Conservation (phyloP, 495 filamentous ascomycete genomes). For the Lasiosphaeria miniovina region DNA sequence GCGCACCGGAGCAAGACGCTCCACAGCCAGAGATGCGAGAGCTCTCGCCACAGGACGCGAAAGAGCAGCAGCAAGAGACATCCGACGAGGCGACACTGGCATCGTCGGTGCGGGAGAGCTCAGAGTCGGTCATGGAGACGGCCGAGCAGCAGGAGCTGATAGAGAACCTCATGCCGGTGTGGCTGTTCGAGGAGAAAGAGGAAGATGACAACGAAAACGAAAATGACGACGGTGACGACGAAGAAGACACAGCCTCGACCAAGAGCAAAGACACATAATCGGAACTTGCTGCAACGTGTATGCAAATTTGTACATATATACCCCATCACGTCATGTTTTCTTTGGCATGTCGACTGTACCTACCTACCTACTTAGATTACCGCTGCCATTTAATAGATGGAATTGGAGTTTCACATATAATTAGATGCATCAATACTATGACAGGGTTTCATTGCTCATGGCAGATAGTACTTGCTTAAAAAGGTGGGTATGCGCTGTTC, state of each 20-base stretch:
- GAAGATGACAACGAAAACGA: neutral
- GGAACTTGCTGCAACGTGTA: neutral
- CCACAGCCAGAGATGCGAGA: neutral
- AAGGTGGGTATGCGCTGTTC: too few relatives aligned
- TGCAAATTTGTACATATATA: neutral
- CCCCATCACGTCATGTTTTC: neutral
- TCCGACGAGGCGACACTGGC: neutral
- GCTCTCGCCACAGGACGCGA: neutral
- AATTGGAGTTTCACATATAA: too few relatives aligned
- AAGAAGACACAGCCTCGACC: too few relatives aligned
- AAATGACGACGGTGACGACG: too few relatives aligned
- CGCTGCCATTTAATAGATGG: too few relatives aligned
- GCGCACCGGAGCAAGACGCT: neutral
- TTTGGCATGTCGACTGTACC: neutral
- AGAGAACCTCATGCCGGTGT: neutral
- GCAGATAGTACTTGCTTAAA: too few relatives aligned
- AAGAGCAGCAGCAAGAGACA: neutral
- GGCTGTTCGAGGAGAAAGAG: neutral
- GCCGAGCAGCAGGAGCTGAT: neutral
- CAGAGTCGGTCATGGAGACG: neutral
- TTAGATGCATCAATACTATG: too few relatives aligned
- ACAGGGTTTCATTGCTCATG: too few relatives aligned
- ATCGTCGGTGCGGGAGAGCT: neutral
- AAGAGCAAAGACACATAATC: neutral
- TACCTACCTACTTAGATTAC: neutral